Evolutionary conservation across 2,329 filamentous ascomycete species (phyloP), one percentile per base, ranked within the genome.

Genomic region (Neurospora sp.): DNA sequence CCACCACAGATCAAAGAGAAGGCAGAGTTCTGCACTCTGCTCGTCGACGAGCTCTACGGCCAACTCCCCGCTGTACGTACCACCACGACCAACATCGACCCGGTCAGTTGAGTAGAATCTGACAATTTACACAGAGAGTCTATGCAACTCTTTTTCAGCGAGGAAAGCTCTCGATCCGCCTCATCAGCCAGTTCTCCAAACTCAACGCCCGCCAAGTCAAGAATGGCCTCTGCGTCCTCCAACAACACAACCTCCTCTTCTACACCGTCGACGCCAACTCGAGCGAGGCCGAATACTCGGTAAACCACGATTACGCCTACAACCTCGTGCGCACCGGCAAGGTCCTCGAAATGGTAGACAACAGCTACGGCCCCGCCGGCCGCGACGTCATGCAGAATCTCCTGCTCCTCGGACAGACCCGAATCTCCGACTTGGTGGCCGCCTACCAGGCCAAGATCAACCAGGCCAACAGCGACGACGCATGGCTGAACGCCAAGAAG

Each of bases 1-100:
- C 52, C 6, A 33, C 23, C 67, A 33, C 73, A 90, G 88, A 89
- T 88, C 72, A 89, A 93, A 83, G 87, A 91, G 79, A 86, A 91
- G 75, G 89, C 91, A 77, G 93, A 97, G 87, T 92, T 98, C 78
- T 97, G 93, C 84, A 88, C 90, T 83, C 89, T 97, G 79, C 87
- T 97, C 73, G 90, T 98, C 73, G 90, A 93, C 78, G 93, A 97
- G 79, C 86, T 92, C 71, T 95, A 96, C 80, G 96, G 96, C 78
- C 92, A 97, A 82, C 89, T 98, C 71, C 93, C 93, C 73, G 93
- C 93, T 79, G 95, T 97, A 91, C 77, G 91, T 83, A 68, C 39
- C 23, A 66, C 39, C 42, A 43, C 17, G 17, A n/a, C 40, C 40
- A 43, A 43, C n/a, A n/a, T n/a, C 42, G 17, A 43, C 10, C 17